Conservation (phyloP, 1,284 basidiomycete genomes). For the Cutaneotrichosporon sp. region DNA sequence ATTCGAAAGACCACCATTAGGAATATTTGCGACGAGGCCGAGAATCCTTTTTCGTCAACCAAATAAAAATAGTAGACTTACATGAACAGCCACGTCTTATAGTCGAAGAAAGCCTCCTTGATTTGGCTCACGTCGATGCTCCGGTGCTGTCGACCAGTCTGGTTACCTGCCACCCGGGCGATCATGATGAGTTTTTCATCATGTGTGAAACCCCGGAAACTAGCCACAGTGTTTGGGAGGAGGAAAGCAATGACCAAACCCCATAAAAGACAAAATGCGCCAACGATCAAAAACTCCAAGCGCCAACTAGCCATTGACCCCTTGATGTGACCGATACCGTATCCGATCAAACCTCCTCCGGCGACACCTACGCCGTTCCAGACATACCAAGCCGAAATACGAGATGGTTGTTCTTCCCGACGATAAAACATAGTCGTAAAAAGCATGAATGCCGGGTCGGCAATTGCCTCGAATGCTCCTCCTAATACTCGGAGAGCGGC, state of each 20-base stretch:
- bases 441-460: conserved; percentile 48
- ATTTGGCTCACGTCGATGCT: conserved; percentile 54
- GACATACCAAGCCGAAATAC: conserved; percentile 49
- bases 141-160: conserved; percentile 54
- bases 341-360: conserved; percentile 44
- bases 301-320: conserved; percentile 48
- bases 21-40: conserved; percentile 43
- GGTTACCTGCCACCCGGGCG: conserved; percentile 50
- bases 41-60: conserved; percentile 30
- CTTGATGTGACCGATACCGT: conserved; percentile 49
- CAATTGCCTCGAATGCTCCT: conserved; percentile 55
- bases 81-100: conserved; percentile 45
- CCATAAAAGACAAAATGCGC: conserved; percentile 48
- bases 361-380: conserved; percentile 53
- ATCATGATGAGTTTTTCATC: conserved; percentile 54
- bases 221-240: conserved; percentile 50
- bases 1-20: conserved; percentile 50
- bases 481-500: conserved; percentile 55
- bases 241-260: conserved; percentile 41
- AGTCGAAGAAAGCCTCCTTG: conserved; percentile 51
- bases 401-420: conserved; percentile 48
- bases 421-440: conserved; percentile 51
- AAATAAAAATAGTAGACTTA: too few species aligned
- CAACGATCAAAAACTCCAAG: conserved; percentile 53
- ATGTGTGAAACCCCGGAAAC: conserved; percentile 45